A percentile compares a stretch with the other conserved stretches of the same genome.
Evolutionary conservation across 2,329 filamentous ascomycete species (phyloP).

Genomic region (Xylaria sp.): DNA sequence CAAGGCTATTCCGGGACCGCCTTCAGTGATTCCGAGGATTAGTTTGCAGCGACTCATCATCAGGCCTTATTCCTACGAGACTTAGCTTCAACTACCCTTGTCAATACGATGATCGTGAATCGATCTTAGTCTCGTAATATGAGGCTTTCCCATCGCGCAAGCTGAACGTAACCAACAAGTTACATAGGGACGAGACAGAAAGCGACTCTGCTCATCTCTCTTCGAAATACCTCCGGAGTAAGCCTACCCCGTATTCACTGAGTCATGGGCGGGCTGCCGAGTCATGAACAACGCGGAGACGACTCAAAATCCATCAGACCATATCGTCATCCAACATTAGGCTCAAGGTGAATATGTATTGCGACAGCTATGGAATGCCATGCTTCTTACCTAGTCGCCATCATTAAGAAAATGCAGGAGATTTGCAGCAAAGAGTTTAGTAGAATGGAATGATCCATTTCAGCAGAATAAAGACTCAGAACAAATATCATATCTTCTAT

Average conservation of each 20-base stretch:
- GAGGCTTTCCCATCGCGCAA: neutral
- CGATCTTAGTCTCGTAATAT: neutral
- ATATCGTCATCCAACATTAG: constrained; percentile 3
- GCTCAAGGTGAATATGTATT: neutral
- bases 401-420: neutral
- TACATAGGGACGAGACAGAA: neutral
- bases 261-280: constrained; percentile 8
- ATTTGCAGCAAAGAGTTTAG: neutral
- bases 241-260: neutral
- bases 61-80: neutral
- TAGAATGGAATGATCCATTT: neutral
- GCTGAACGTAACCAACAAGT: neutral
- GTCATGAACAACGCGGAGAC: constrained; percentile 3
- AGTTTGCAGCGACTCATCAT: neutral
- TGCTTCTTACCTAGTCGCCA: neutral
- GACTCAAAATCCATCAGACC: constrained; percentile 4
- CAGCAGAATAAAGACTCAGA: neutral
- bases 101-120: neutral
- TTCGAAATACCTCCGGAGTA: neutral
- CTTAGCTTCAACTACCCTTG: too few relatives aligned
- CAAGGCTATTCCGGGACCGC: neutral
- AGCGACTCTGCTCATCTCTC: neutral
- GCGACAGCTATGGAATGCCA: neutral
- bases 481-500: neutral
- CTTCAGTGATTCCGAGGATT: neutral